These are phyloP conservation scores for Cenchrus americanus DNA, from an alignment of 176 grass and related monocot genomes.

Conservation along the genomic window DNA sequence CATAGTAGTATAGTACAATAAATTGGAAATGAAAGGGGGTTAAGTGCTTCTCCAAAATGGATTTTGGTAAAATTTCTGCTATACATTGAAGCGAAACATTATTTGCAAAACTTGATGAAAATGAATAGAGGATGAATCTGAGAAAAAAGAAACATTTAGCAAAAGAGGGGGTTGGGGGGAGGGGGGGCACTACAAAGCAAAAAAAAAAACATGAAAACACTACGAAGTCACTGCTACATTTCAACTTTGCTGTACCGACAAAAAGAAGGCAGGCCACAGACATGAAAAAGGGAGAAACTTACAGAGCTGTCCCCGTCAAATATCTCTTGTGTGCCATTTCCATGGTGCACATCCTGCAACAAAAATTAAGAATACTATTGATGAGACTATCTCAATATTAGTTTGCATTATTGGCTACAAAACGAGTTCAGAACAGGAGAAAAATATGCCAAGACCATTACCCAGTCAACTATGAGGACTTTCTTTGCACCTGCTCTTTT, in stretches of 20 bases:
- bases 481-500: constrained; percentile 92
- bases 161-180: not conserved
- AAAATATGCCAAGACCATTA: constrained; percentile 52
- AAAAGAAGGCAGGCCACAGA: not conserved
- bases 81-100: not conserved
- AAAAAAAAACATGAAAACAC: not conserved
- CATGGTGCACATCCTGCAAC: constrained; percentile 96
- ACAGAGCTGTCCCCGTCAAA: constrained; percentile 86
- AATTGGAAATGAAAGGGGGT: not conserved
- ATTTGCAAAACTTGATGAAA: not conserved
- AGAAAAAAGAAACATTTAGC: not conserved
- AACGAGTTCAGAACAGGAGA: constrained; percentile 16
- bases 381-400: constrained; percentile 12
- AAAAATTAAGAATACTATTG: constrained; percentile 32
- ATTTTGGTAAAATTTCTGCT: not conserved
- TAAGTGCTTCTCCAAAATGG: not conserved
- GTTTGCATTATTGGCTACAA: constrained; percentile 8
- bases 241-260: not conserved
- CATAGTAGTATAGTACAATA: not conserved
- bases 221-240: not conserved
- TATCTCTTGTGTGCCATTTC: constrained; percentile 99
- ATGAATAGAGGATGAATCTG: not conserved
- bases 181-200: not conserved
- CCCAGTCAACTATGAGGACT: constrained; percentile 99
- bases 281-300: constrained; percentile 46